Evolutionary conservation across 768 basidiomycete species (phyloP).

Genomic region (Roridomyces roridus): DNA sequence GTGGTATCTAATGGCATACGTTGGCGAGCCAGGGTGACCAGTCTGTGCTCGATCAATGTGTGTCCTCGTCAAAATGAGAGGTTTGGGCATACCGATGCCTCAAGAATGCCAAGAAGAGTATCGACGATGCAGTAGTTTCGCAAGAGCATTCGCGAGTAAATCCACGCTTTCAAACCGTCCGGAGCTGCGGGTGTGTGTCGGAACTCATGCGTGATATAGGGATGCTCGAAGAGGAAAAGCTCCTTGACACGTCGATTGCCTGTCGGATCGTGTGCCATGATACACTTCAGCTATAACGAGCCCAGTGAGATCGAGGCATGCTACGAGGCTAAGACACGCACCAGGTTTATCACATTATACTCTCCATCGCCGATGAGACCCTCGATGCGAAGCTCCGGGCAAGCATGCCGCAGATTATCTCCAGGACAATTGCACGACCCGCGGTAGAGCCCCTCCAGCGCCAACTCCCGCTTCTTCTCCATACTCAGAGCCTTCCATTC

Average conservation of each 20-base stretch:
- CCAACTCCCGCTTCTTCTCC: background rate
- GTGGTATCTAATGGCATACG: no score
- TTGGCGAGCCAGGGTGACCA: no score
- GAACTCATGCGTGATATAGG: background rate
- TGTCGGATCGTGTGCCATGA: conserved; percentile 11
- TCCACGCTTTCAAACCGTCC: background rate
- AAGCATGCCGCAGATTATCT: background rate
- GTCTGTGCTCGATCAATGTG: no score
- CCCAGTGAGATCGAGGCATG: background rate
- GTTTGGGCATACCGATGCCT: background rate
- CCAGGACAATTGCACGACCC: background rate
- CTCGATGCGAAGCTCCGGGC: conserved; percentile 14
- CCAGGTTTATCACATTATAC: conserved; percentile 13
- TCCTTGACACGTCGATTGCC: no score
- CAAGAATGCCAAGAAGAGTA: background rate
- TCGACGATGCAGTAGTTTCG: conserved; percentile 6
- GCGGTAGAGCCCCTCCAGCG: background rate
- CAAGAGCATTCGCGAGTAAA: background rate
- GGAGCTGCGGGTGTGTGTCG: background rate
- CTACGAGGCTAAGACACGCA: background rate
- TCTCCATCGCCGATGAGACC: conserved; percentile 12
- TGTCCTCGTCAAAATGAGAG: background rate
- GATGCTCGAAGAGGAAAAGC: conserved; percentile 11
- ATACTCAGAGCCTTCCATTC: background rate
- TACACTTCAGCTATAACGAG: conserved; percentile 1